Evolutionary conservation across 306 rosid species (phyloP).

Genomic region (Gastrolobium villosum): DNA sequence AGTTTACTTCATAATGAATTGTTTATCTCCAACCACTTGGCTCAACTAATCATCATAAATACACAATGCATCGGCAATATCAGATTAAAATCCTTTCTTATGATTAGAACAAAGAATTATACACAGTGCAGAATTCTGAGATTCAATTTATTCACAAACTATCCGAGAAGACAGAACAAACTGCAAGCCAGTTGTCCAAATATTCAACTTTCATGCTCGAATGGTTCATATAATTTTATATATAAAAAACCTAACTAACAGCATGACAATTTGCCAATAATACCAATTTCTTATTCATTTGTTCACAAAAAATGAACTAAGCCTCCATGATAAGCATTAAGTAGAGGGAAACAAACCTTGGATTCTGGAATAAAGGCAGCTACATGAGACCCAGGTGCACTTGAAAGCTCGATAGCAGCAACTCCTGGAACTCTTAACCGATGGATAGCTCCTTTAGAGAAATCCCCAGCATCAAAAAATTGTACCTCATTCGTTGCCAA

Average conservation of each 20-base stretch:
- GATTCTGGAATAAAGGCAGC: conserved; percentile 95
- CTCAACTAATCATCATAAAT: conserved; percentile 24
- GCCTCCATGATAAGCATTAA: conserved; percentile 19
- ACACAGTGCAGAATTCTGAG: neutral
- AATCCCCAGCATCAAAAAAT: conserved; percentile 75
- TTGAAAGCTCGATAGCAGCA: conserved; percentile 84
- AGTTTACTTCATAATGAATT: neutral
- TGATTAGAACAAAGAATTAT: conserved; percentile 11
- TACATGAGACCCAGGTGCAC: conserved; percentile 79
- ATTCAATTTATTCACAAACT: conserved; percentile 13
- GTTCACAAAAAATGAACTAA: conserved; percentile 24
- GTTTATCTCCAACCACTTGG: conserved; percentile 18
- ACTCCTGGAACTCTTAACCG: conserved; percentile 83
- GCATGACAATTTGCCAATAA: conserved; percentile 24
- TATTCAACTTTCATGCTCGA: conserved; percentile 11
- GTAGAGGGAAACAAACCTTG: conserved; percentile 61
- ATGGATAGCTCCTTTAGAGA: conserved; percentile 72
- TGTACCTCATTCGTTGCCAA: conserved; percentile 88
- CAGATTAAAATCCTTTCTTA: neutral
- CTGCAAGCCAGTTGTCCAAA: neutral
- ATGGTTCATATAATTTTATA: conserved; percentile 19
- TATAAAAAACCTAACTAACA: conserved; percentile 32
- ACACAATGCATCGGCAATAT: conserved; percentile 6
- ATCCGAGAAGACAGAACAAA: conserved; percentile 4
- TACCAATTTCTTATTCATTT: conserved; percentile 28